Percentiles rank a stretch among this genome's conserved stretches.
phyloP scores from a whole-genome alignment of 306 rosid species.

The Prunus mira region DNA sequence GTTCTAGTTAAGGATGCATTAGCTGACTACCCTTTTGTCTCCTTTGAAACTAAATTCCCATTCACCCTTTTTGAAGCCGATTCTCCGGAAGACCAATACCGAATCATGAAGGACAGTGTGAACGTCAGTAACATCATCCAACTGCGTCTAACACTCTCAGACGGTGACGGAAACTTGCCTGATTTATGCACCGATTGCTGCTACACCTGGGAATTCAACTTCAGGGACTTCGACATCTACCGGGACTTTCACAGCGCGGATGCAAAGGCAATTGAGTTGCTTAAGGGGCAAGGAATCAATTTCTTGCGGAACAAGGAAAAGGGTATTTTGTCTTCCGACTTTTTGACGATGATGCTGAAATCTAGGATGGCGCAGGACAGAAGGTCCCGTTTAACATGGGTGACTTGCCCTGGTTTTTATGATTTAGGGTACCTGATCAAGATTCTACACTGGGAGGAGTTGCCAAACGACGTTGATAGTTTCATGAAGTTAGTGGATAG shows the following conservation, averaged over 20 bases:
- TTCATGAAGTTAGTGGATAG: not conserved
- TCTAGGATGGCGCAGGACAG: not conserved
- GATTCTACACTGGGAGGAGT: not conserved
- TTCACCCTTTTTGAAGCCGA: not conserved
- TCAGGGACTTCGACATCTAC: slow-evolving; percentile 9
- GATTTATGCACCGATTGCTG: not conserved
- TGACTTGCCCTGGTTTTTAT: not conserved
- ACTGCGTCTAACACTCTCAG: not conserved
- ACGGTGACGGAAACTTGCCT: not conserved
- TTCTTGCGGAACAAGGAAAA: not conserved
- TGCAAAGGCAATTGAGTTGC: not conserved
- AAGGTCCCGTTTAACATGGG: not conserved
- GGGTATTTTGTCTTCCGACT: not conserved
- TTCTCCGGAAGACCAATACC: not conserved
- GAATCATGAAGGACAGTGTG: slow-evolving; percentile 5
- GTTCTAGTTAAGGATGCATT: not conserved
- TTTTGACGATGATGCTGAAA: not conserved
- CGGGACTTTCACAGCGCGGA: not conserved
- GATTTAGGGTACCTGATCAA: slow-evolving; percentile 9
- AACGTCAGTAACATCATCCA: slow-evolving; percentile 7
- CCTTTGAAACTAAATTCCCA: slow-evolving; percentile 21
- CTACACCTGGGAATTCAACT: slow-evolving; percentile 13
- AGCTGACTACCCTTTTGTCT: not conserved
- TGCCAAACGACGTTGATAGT: not conserved
- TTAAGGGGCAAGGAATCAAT: slow-evolving; percentile 1